Evolutionary conservation across 805 yeast species (phyloP), one percentile per base, ranked within the genome.

Genomic region (Pichia sporocuriosa): DNA sequence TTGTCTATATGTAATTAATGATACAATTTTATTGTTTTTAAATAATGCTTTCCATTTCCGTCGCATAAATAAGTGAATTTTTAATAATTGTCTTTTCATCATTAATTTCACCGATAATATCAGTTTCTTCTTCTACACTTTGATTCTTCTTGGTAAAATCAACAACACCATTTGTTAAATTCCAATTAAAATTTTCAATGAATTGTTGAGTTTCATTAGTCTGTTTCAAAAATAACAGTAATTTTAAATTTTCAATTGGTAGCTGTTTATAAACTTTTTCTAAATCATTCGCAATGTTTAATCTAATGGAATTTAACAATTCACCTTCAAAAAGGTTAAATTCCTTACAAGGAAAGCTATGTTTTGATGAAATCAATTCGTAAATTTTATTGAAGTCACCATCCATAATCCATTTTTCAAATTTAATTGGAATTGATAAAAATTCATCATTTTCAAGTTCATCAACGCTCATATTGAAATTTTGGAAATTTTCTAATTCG

Each of bases 351-450:
- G 81, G 80, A 50, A 81, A 78, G 41, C 69, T 68, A 45, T 77
- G 74, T 39, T 80, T 77, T n/a, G 57, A 54, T 11, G 59, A 52
- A 31, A 63, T 48, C 42, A 84, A 72, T 52, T 77, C 81, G 83
- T 93, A 84, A 35, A 89, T 90, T 62, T 85, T 85, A 62, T 87
- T 93, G 63, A 89, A 93, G 50, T 90, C 84, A 32, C 98, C 98
- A 65, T 93, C 97, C 82, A 90, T 87, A 50, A 93, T 75, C 83
- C 94, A 86, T 50, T 85, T 80, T 61, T 93, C 97, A 53, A 93
- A 78, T 52, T 80, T 79, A 40, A 90, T 80, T 20, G 97, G 97
- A 59, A 88, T 88, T 36, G 77, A 74, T 51, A 90, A 68, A 59
- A 72, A 85, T 50, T 72, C 68, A 59, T 85, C 95, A 27, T 71